Conservation (phyloP, 75 land plant species). For the Pinus taeda region DNA sequence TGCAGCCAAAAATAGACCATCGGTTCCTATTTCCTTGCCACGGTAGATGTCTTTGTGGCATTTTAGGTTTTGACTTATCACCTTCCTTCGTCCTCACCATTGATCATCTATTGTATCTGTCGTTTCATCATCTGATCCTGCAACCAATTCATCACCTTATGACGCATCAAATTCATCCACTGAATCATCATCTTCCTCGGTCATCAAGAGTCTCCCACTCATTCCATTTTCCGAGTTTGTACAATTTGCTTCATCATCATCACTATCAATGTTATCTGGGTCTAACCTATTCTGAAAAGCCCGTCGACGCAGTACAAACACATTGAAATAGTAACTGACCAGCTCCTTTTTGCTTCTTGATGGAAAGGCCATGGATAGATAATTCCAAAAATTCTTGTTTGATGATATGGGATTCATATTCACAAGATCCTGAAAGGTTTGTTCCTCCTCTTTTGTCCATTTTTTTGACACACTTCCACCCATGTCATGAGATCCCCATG, state of each 20-base stretch:
- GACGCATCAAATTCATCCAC: slow-evolving; percentile 21
- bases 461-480: slow-evolving; percentile 52
- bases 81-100: too few species aligned
- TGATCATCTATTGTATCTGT: too few species aligned
- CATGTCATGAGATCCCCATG: slow-evolving; percentile 62
- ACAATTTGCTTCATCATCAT: slow-evolving; percentile 63
- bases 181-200: slow-evolving; percentile 48
- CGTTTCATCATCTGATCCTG: slow-evolving; percentile 9
- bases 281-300: slow-evolving; percentile 64
- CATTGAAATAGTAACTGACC: slow-evolving; percentile 72
- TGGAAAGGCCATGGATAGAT: slow-evolving; percentile 48
- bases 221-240: slow-evolving; percentile 23
- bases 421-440: slow-evolving; percentile 49
- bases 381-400: slow-evolving; percentile 62
- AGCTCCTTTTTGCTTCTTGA: slow-evolving; percentile 37
- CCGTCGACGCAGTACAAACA: slow-evolving; percentile 66
- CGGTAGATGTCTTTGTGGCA: too few species aligned
- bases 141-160: slow-evolving; percentile 4
- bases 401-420: slow-evolving; percentile 50
- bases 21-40: too few species aligned
- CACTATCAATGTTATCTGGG: slow-evolving; percentile 54
- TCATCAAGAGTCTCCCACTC: slow-evolving; percentile 8
- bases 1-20: too few species aligned
- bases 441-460: slow-evolving; percentile 62
- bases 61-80: too few species aligned